These are phyloP conservation scores for Hypseocharis bilobata DNA, from an alignment of 441 rosid species.

Conservation along the genomic window DNA sequence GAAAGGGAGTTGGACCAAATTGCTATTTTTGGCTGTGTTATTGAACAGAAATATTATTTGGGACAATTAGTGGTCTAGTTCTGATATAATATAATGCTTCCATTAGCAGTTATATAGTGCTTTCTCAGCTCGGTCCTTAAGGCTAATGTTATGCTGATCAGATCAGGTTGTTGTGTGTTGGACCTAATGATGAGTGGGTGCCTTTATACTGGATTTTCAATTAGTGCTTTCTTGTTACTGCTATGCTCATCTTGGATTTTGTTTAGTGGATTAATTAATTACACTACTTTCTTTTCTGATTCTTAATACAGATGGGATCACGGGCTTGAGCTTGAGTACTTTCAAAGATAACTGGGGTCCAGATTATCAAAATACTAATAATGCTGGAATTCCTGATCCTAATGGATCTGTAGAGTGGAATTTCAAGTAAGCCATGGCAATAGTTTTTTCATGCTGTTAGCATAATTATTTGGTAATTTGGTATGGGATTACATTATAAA, in stretches of 20 bases:
- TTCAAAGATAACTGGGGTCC: constrained; percentile 27
- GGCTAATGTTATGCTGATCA: neutral
- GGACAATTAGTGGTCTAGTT: neutral
- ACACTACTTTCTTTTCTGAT: neutral
- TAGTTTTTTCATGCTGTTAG: neutral
- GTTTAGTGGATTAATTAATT: neutral
- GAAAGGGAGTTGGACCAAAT: no score
- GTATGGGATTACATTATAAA: neutral
- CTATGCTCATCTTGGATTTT: neutral
- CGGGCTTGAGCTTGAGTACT: constrained; percentile 21
- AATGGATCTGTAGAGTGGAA: constrained; percentile 25
- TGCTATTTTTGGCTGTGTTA: no score
- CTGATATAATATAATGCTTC: neutral
- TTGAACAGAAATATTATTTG: neutral
- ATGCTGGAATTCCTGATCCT: constrained; percentile 27
- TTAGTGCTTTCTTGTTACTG: neutral
- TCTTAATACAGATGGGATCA: constrained; percentile 22
- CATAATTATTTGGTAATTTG: neutral
- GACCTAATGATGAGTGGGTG: neutral
- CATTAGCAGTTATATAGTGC: neutral
- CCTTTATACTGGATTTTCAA: no score
- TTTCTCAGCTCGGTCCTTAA: neutral
- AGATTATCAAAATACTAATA: constrained; percentile 22
- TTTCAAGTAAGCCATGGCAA: constrained; percentile 23
- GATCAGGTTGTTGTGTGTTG: neutral